These are phyloP conservation scores for Aspergillus olivimuriae DNA, from an alignment of 495 filamentous ascomycete species.

Conservation along the genomic window DNA sequence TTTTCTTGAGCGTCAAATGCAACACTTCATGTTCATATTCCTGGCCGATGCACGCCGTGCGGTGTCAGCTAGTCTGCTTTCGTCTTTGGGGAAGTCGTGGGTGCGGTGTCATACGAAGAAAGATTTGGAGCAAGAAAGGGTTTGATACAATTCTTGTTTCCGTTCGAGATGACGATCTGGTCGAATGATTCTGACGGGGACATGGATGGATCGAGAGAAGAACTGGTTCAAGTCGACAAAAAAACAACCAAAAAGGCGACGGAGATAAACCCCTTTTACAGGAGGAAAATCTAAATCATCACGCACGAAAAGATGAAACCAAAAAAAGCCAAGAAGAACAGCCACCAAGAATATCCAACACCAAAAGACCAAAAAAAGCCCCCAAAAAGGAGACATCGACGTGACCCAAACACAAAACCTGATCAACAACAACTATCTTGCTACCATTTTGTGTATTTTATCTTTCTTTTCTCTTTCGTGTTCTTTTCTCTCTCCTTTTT, in stretches of 20 bases:
- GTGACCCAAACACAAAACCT: too few relatives aligned
- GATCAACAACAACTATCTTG: too few relatives aligned
- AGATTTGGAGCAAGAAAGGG: too few relatives aligned
- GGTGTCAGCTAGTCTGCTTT: conserved; percentile 2
- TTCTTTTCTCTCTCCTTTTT: conserved; percentile 9
- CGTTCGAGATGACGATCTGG: too few relatives aligned
- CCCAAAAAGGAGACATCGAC: conserved; percentile 17
- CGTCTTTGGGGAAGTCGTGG: neutral
- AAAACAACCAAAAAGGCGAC: neutral
- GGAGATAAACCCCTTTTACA: neutral
- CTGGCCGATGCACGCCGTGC: conserved; percentile 3
- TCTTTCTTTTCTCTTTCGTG: conserved; percentile 12
- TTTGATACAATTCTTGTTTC: too few relatives aligned
- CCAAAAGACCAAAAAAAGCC: conserved; percentile 14
- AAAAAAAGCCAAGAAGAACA: conserved; percentile 6
- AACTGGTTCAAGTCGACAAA: neutral
- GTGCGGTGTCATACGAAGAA: too few relatives aligned
- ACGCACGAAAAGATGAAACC: too few relatives aligned
- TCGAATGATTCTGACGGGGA: too few relatives aligned
- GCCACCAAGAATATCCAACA: neutral
- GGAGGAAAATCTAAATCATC: neutral
- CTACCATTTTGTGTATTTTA: conserved; percentile 14
- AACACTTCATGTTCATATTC: conserved; percentile 4
- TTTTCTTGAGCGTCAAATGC: conserved; percentile 8
- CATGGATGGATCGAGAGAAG: too few relatives aligned